Base-by-base conservation (phyloP, 257 asterid species). In the Ehretia macrophylla region DNA sequence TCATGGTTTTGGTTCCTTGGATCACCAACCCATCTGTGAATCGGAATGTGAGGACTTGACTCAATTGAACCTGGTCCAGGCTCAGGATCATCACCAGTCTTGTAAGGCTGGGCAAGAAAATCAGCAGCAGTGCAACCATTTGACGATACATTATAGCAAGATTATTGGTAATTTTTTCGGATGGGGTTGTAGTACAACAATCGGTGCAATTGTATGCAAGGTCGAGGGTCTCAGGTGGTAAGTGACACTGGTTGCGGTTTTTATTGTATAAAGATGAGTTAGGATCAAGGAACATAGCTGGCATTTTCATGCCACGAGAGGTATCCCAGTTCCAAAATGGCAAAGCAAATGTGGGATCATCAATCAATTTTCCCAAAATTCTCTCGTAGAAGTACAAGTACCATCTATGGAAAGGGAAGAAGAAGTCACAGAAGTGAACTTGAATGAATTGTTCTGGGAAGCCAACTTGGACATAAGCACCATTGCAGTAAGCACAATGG, bases 31-130 rank as follows among this genome's bases (percentile, higher is more conserved):
- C n/a, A n/a, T n/a, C n/a, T n/a, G n/a, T n/a, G 94, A 20, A 65
- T 59, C 1, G 79, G 55, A 3, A 42, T 44, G 70, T 85, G 94
- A 11, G 85, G 76, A 5, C 75, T 77, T 4, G 67, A 64, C 64
- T 85, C 94, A 2, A 79, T 59, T 3, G 87, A 22, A 9, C 94
- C 94, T 53, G 11, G 53, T 0, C 86, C 81, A 0, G 81, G 78
- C 4, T 50, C 54, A 4, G 83, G 75, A 0, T 20, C 12, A 8
- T 37, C 58, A 0, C 83, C 89, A 0, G 66, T 81, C 0, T 49
- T 14, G 45, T 74, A 75, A 0, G 77, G 66, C 16, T 54, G 8
- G 14, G 86, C 94, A 68, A 77, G 62, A 73, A 85, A 82, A 0
- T 39, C 48, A n/a, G n/a, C n/a, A n/a, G n/a, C n/a, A n/a, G n/a